Evolutionary conservation across 768 basidiomycete species (phyloP), one percentile per base, ranked within the genome.

Genomic region (Infundibulicybe gibba): DNA sequence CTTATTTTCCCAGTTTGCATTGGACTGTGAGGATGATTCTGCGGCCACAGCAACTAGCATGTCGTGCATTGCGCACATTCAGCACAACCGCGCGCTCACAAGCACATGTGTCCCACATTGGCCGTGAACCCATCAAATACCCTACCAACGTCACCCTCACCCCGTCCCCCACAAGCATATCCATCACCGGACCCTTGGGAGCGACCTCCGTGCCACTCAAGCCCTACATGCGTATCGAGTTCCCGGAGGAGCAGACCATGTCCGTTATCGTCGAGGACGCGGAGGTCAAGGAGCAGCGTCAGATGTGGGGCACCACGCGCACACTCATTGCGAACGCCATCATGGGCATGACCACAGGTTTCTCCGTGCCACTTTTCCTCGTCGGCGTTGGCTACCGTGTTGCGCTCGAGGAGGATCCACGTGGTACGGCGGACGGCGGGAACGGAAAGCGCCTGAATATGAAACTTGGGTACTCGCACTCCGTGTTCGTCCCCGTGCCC

Each of bases 371-470:
- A 12, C 64, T 99, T 13, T 86, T 85, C 59, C 80, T 99, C 51
- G 94, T 97, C 51, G 95, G 95, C 14, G 93, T 99, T 30, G 94
- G 95, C 2, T 99, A 92, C 70, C 78, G 95, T 58, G 94, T 85
- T 6, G 81, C 81, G 3, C 65, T 97, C 48, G 95, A 99, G 69
- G 77, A 79, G 9, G 87, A 90, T 58, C 87, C 89, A 15, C 67
- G 85, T 30, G 84, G 76, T 19, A 74, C 73, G 43, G 52, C 67
- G 16, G 69, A 78, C 41, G 83, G 81, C 34, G 73, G 78, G 47
- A 79, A 70, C 35, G 83, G 84, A 17, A 70, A 83, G 64, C 71
- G 87, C 44, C 68, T 98, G 44, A 90, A 86, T 62, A 83, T 98
- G 79, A 94, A 94, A 67, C 77, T 98, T 12, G 94, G 95, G 2